A percentile compares a stretch with the other conserved stretches of the same genome.
These are phyloP conservation scores for Boletus speciosus DNA, from an alignment of 768 basidiomycete species.

Conservation along the genomic window DNA sequence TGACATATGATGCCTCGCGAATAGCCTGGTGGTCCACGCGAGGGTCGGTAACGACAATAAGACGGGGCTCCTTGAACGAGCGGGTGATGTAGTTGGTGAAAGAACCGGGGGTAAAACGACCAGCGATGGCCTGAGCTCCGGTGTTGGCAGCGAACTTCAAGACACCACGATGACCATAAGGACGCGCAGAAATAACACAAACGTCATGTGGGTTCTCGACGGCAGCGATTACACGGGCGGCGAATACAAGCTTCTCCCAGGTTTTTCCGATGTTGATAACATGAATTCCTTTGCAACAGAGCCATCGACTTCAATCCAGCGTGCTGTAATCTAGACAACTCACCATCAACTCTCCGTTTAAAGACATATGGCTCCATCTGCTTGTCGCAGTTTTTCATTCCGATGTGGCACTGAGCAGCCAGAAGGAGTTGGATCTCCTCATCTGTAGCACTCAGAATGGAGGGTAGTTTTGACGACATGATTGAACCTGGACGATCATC, in stretches of 20 bases:
- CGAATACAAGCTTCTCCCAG: slow-evolving; percentile 98
- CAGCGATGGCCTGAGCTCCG: slow-evolving; percentile 97
- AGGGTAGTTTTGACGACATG: slow-evolving; percentile 89
- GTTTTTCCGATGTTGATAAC: slow-evolving; percentile 99
- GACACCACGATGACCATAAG: slow-evolving; percentile 98
- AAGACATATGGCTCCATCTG: slow-evolving; percentile 98
- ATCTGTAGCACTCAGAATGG: slow-evolving; percentile 89
- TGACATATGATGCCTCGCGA: slow-evolving; percentile 99
- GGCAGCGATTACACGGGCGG: slow-evolving; percentile 95
- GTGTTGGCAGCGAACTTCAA: slow-evolving; percentile 98
- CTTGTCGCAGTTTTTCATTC: slow-evolving; percentile 99
- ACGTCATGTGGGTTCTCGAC: slow-evolving; percentile 98
- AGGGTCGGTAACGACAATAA: slow-evolving; percentile 98
- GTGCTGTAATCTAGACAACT: slow-evolving; percentile 28
- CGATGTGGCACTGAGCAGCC: slow-evolving; percentile 94
- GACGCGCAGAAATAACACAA: slow-evolving; percentile 96
- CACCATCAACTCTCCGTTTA: slow-evolving; percentile 94
- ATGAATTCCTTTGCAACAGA: slow-evolving; percentile 70
- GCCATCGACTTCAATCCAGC: slow-evolving; percentile 12
- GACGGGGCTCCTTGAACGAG: slow-evolving; percentile 99
- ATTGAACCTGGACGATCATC: slow-evolving; percentile 32
- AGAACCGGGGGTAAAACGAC: slow-evolving; percentile 97
- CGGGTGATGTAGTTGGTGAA: slow-evolving; percentile 99
- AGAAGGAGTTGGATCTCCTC: slow-evolving; percentile 96
- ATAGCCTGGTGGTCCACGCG: slow-evolving; percentile 99